Evolutionary conservation across 768 basidiomycete genomes (phyloP), one percentile per base, ranked within the genome.

Genomic region (Mycena capillaripes): DNA sequence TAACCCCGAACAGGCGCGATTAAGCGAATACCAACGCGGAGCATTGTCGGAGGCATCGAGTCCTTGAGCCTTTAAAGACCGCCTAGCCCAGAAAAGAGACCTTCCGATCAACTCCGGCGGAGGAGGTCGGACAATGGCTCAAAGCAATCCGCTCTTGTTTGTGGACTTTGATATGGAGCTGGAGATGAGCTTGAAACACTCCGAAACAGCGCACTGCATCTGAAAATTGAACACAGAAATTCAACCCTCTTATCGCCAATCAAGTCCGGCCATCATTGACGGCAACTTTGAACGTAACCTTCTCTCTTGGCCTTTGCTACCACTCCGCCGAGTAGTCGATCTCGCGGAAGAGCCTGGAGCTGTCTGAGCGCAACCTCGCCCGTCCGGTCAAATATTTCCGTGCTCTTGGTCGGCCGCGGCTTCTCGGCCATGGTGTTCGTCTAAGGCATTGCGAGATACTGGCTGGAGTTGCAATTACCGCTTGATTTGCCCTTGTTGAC

Each of bases 111-210:
- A 53, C 25, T 50, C 48, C 48, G 48, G 23, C 52, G 52, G 52
- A 53, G 52, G 52, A 53, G 52, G 52, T 53, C 52, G 52, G 52
- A 53, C n/a, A 53, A 29, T 53, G 52, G 29, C 52, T 53, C 25
- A 53, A 53, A 53, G 52, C 52, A 53, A 53, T 53, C 52, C 52
- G 52, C 29, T 53, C 52, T 53, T 53, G 52, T 53, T 53, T 53
- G 29, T 30, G 52, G 52, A 53, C 52, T 53, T 53, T 53, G 52
- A 53, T 53, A 53, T 53, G 52, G 52, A 53, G 52, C 25, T 53
- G 25, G 52, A 6, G 29, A 53, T 30, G 52, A 53, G 52, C 52
- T 53, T 53, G 52, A 25, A 53, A 53, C 52, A 30, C 52, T 53
- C 52, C 46, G 46, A 48, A 48, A 48, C 46, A 10, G 23, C 46